Conservation (phyloP, 2,329 filamentous ascomycete species). For the Sporothrix luriei region DNA sequence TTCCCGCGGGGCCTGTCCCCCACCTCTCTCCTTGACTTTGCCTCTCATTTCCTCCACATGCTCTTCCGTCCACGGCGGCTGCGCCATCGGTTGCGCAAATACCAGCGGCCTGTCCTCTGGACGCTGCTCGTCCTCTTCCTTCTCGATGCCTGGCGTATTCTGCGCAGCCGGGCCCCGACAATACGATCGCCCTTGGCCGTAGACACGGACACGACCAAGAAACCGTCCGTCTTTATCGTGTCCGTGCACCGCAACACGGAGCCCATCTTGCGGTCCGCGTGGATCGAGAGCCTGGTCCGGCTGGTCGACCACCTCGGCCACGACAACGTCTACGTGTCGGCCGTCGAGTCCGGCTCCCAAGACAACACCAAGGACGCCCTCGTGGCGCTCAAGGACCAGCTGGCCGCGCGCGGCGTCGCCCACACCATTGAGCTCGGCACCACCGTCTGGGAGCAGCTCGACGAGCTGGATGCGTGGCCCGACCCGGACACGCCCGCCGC, state of each 20-base stretch:
- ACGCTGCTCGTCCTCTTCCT: slow-evolving; percentile 42
- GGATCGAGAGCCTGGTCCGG: slow-evolving; percentile 61
- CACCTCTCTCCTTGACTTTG: neutral
- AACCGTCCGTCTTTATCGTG: slow-evolving; percentile 61
- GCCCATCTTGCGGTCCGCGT: slow-evolving; percentile 58
- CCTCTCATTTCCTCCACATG: slow-evolving; percentile 38
- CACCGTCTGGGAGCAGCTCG: slow-evolving; percentile 56
- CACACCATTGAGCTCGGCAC: slow-evolving; percentile 62
- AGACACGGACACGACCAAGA: slow-evolving; percentile 29
- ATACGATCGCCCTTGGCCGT: slow-evolving; percentile 19
- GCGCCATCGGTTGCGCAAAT: slow-evolving; percentile 38
- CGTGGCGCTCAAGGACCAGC: slow-evolving; percentile 55
- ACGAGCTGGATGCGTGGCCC: slow-evolving; percentile 53
- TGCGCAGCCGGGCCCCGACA: slow-evolving; percentile 33
- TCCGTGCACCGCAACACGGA: slow-evolving; percentile 70
- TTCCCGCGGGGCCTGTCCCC: neutral
- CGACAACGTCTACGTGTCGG: slow-evolving; percentile 65
- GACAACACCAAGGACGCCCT: slow-evolving; percentile 67
- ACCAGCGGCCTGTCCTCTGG: slow-evolving; percentile 43
- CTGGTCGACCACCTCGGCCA: slow-evolving; percentile 60
- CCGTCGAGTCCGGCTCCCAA: slow-evolving; percentile 69
- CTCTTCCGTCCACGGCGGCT: slow-evolving; percentile 44
- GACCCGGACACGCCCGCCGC: slow-evolving; percentile 38
- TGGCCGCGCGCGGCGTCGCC: slow-evolving; percentile 55
- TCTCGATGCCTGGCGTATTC: slow-evolving; percentile 40